Conservation (phyloP, 2,329 filamentous ascomycete genomes). For the Botrytis tulipae region DNA sequence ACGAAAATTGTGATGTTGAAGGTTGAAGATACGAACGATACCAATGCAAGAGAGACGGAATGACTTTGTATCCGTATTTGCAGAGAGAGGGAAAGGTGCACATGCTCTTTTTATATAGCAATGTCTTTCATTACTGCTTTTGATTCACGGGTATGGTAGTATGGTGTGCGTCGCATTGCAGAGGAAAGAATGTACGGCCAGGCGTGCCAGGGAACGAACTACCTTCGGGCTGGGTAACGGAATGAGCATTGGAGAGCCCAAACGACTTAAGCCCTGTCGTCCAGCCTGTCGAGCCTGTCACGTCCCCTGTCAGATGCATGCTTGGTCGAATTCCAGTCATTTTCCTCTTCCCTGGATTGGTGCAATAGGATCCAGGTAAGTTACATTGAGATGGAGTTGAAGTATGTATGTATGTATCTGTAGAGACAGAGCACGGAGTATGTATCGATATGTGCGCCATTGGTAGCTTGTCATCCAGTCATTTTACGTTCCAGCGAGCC, state of each 20-base stretch:
- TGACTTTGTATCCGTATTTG: neutral
- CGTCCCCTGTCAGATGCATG: neutral
- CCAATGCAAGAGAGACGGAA: neutral
- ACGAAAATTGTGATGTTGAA: neutral
- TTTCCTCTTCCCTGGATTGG: neutral
- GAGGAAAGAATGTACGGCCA: neutral
- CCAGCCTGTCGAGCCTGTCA: conserved; percentile 5
- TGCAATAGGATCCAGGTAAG: neutral
- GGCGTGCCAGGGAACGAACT: neutral
- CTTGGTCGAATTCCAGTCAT: neutral
- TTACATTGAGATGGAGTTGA: neutral
- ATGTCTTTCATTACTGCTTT: neutral
- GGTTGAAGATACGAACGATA: too few species aligned
- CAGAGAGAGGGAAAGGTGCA: neutral
- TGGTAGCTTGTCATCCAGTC: conserved; percentile 5
- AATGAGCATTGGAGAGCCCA: neutral
- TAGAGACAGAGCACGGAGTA: neutral
- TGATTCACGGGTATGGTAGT: neutral
- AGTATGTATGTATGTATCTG: neutral
- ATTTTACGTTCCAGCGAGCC: conserved; percentile 5
- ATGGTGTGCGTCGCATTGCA: conserved; percentile 9
- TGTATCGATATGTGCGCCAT: neutral
- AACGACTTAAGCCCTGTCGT: conserved; percentile 1
- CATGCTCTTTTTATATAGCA: conserved; percentile 11
- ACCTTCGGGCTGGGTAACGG: neutral